Base-by-base conservation (phyloP, 176 grass and related monocot genomes). In the Triticum turgidum region DNA sequence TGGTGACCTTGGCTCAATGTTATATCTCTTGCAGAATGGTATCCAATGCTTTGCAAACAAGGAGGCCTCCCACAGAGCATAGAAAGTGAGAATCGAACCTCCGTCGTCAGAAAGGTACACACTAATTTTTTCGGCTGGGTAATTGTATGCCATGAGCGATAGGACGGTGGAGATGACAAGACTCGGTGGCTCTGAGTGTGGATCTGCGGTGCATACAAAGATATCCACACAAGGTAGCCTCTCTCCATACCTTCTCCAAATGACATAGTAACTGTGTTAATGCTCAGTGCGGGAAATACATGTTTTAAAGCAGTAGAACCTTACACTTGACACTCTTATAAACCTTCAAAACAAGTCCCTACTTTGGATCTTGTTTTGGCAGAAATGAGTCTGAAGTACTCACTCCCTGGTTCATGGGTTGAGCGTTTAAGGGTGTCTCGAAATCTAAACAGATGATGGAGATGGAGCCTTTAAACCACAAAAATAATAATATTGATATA, bases 91-190 rank as follows among this genome's bases (percentile, higher is more conserved):
- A 25, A 91, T 42, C 0, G 95, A 97, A 70, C 95, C 89, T 8
- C 82, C 89, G 0, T 97, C 95, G 6, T 97, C 95, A 2, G 95
- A 97, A 11, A 97, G 89, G 82, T 94, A 97, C 7, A 94, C 78
- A 33, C 34, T 93, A 7, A 94, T 35, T 32, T 94, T 94, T 44
- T 88, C 65, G 0, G 91, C 1, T 2, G 95, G 92, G 39, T 93
- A 94, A 51, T 93, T 76, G 61, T 93, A 94, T 4, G 92, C 90
- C 95, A 97, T 97, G 35, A 93, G 25, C 0, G 92, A 94, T 18
- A 97, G 85, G 34, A 97, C 33, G 0, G 95, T 94, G 13, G 90
- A 84, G 35, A 91, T 49, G 41, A 94, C 95, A 45, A 94, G 79
- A 29, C 64, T 97, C 12, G 95, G 95, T 9, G 95, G 92, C 75